Evolutionary conservation across 1,284 basidiomycete species (phyloP), one percentile per base, ranked within the genome.

Genomic region (Stereum hirsutum): DNA sequence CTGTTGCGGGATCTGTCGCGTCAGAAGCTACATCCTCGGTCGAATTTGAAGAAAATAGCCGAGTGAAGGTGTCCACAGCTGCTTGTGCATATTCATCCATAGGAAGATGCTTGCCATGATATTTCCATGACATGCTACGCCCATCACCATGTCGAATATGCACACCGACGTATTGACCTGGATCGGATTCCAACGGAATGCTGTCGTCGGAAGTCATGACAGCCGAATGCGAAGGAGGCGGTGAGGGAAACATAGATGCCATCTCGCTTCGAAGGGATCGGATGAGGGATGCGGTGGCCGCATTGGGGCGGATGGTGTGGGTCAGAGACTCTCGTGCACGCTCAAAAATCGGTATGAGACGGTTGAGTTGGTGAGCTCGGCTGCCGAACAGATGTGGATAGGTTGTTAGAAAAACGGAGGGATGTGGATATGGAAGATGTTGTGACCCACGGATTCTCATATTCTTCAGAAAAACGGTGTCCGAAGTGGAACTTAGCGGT

Each of bases 401-500:
- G 31, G 11, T 28, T 5, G 12, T 35, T 20, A 40, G 21, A 43
- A 23, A 20, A 28, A 26, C 23, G n/a, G n/a, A n/a, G n/a, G n/a
- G n/a, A n/a, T n/a, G n/a, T n/a, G n/a, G n/a, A 8, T 40, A 19
- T 15, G 6, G 26, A 37, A 17, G 25, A 7, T 19, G 43, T 32
- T 17, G 26, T 12, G 11, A 64, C 77, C 42, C 58, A 83, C 79
- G 78, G 58, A 53, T 84, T 64, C 54, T 81, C 75, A 49, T 75
- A 84, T 36, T 70, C 59, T 32, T 81, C 69, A 5, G 52, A 59
- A 55, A 76, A 85, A 2, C 48, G 55, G 50, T 77, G 68, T 3
- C 73, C 71, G 37, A 84, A 65, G 53, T 84, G 81, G 52, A 69
- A 82, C 49, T 70, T 73, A 5, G 79, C 75, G 8, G 81, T 83